Conservation (phyloP, 1,284 basidiomycete genomes). For the Laetiporus sulphureus region DNA sequence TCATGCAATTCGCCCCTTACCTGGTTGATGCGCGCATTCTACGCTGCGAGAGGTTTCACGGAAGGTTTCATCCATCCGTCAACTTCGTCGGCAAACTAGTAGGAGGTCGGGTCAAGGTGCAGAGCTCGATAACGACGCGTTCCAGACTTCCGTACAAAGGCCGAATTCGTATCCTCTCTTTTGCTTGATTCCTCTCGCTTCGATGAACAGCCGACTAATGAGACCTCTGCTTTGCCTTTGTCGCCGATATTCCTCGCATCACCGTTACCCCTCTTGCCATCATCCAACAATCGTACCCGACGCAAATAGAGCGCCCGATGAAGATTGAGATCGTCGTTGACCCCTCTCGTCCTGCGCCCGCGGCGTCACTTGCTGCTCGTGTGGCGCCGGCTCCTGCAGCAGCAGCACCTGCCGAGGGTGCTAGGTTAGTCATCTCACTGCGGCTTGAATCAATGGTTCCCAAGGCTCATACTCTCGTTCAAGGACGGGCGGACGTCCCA, state of each 20-base stretch:
- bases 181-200: conserved; percentile 38
- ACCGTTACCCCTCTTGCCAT: conserved; percentile 5
- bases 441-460: conserved; percentile 7
- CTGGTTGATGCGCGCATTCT: no score
- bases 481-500: conserved; percentile 35
- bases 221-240: conserved; percentile 26
- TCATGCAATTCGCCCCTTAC: no score
- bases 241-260: conserved; percentile 5
- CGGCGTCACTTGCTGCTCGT: conserved; percentile 57
- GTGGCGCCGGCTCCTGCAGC: conserved; percentile 55
- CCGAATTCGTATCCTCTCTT: conserved; percentile 23
- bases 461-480: conserved; percentile 9
- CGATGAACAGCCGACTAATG: conserved; percentile 60
- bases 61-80: conserved; percentile 4
- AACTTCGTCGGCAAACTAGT: conserved; percentile 1
- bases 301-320: conserved; percentile 84
- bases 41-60: conserved; percentile 2
- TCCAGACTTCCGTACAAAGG: not conserved
- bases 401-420: conserved; percentile 27
- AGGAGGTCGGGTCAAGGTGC: not conserved
- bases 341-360: conserved; percentile 66
- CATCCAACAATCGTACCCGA: conserved; percentile 12
- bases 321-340: conserved; percentile 97
- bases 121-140: not conserved
- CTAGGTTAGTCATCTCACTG: conserved; percentile 6